Evolutionary conservation across 164 flowering plant species (phyloP), one percentile per base, ranked within the genome.

Genomic region (Piper longum): DNA sequence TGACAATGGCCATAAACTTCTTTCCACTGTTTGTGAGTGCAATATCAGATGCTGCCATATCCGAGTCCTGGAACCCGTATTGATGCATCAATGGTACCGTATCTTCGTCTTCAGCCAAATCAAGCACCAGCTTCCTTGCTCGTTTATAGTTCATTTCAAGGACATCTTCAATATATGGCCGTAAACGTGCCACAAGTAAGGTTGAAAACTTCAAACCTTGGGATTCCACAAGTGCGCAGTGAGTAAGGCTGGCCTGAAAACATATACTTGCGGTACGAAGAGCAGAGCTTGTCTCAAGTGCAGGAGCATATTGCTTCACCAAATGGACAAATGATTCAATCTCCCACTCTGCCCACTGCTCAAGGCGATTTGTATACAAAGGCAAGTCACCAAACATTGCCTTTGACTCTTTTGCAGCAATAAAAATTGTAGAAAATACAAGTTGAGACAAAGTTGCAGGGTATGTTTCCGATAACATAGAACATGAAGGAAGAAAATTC

Each of bases 301-400:
- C 67, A 13, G 97, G 90, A 54, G 92, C 86, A 74, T 93, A 78
- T 69, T 86, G 96, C 80, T 87, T 90, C 72, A 88, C 95, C 72
- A 93, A 64, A 61, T 86, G 76, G 55, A 88, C 85, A 75, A 90
- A 79, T 59, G 74, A 90, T 77, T 93, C 97, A 63, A 90, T 76
- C 70, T 86, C 84, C 80, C 97, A 80, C 78, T 93, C 99, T 62
- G 95, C 93, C 99, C 99, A 93, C 57, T 87, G 97, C 76, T 87
- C 88, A 68, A 87, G 69, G 74, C 77, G 79, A 63, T 83, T 85
- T 63, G 84, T 83, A 68, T 84, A 90, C 58, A 74, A 65, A 56
- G 96, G 89, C 78, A 82, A 69, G 58, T 90, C 96, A 36, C 96
- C 91, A 90, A 90, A 63, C 85, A 72, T 39, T 7, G n/a, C 16